Evolutionary conservation across 2,329 filamentous ascomycete genomes (phyloP).

Genomic region (Hypoxylon sp.): DNA sequence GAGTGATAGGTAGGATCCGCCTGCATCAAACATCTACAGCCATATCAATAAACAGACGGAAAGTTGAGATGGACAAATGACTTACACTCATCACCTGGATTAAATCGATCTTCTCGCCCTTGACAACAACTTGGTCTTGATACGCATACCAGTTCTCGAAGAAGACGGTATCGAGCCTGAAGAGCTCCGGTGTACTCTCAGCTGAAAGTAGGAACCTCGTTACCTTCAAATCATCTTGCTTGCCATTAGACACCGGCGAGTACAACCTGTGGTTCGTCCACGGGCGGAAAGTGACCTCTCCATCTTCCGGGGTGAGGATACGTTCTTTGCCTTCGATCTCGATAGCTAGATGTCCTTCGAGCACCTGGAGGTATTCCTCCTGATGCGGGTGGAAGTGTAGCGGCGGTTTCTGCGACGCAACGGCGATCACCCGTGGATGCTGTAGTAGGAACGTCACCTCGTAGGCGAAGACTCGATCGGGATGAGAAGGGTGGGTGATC

Average conservation of each 20-base stretch:
- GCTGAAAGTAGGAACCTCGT: conserved; percentile 51
- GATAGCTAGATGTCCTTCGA: conserved; percentile 50
- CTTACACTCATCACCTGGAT: conserved; percentile 52
- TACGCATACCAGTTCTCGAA: conserved; percentile 57
- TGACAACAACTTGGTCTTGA: conserved; percentile 52
- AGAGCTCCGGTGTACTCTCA: conserved; percentile 48
- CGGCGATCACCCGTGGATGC: conserved; percentile 45
- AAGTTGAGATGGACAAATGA: not conserved
- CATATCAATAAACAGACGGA: not conserved
- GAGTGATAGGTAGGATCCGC: conserved; percentile 56
- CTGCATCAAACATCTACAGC: conserved; percentile 58
- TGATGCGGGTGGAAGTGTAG: conserved; percentile 55
- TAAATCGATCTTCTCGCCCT: conserved; percentile 47
- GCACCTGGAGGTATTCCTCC: conserved; percentile 53
- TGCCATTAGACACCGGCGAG: conserved; percentile 40
- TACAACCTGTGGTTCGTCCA: conserved; percentile 51
- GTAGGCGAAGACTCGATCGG: conserved; percentile 47
- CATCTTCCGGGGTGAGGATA: conserved; percentile 45
- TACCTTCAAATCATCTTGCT: conserved; percentile 37
- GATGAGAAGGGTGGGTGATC: conserved; percentile 47
- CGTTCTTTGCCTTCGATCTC: conserved; percentile 51
- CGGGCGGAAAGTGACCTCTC: conserved; percentile 45
- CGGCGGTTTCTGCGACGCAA: conserved; percentile 52
- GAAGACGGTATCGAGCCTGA: conserved; percentile 53
- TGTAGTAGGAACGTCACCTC: conserved; percentile 50